A percentile compares a stretch with the other conserved stretches of the same genome.
Conservation (phyloP, 352 stramenopile species). For the Phytophthora idaei region DNA sequence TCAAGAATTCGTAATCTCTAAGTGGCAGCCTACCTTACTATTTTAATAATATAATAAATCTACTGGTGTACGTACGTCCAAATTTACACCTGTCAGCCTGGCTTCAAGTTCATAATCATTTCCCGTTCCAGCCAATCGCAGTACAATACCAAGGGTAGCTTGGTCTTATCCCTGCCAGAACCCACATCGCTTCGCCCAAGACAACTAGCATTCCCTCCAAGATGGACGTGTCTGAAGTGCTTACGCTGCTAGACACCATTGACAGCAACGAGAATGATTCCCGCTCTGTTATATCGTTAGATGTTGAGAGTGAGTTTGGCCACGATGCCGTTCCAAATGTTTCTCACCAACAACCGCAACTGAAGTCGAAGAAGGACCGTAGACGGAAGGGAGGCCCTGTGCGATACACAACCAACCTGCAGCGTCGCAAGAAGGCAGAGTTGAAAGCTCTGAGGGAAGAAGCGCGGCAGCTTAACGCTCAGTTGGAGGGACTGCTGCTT, state of each 20-base stretch:
- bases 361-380: constrained; percentile 21
- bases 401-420: constrained; percentile 26
- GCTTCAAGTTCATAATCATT: constrained; percentile 9
- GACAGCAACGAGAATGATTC: constrained; percentile 24
- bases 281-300: constrained; percentile 10
- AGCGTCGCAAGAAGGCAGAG: constrained; percentile 33
- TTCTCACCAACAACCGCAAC: neutral
- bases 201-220: neutral
- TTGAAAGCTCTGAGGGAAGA: constrained; percentile 18
- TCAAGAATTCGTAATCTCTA: no score
- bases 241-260: constrained; percentile 17
- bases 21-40: no score
- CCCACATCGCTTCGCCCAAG: neutral
- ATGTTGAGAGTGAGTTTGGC: neutral
- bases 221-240: constrained; percentile 20
- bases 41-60: no score
- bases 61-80: neutral
- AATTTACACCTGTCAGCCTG: neutral
- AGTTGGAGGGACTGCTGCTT: constrained; percentile 17
- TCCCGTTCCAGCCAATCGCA: neutral
- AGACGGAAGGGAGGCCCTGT: constrained; percentile 28
- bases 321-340: neutral
- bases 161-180: neutral
- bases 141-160: neutral
- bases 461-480: constrained; percentile 10